Evolutionary conservation across 164 flowering plant genomes (phyloP).

Genomic region (Pachysandra terminalis): DNA sequence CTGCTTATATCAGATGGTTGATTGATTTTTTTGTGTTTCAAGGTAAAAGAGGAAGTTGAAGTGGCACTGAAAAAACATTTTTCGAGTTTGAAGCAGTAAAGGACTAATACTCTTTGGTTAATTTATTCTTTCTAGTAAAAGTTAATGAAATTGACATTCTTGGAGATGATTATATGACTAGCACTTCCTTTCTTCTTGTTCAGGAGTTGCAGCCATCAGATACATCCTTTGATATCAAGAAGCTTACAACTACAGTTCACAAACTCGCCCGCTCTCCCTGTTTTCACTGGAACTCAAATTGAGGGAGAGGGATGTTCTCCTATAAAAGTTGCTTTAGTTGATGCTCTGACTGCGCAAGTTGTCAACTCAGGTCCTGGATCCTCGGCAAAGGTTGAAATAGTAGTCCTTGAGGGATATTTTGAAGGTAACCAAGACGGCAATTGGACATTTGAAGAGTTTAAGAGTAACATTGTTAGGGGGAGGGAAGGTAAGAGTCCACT

Average conservation of each 20-base stretch:
- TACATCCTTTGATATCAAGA: constrained; percentile 27
- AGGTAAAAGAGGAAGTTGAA: constrained; percentile 42
- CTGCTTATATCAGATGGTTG: neutral
- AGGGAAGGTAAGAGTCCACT: constrained; percentile 59
- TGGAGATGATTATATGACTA: constrained; percentile 4
- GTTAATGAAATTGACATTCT: neutral
- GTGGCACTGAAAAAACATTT: constrained; percentile 26
- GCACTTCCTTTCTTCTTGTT: constrained; percentile 4
- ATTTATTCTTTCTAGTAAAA: neutral
- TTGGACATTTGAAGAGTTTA: constrained; percentile 59
- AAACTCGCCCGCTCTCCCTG: constrained; percentile 43
- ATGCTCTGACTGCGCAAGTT: constrained; percentile 34
- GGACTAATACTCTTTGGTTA: neutral
- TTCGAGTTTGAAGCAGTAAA: constrained; percentile 23
- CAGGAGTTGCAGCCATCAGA: constrained; percentile 39
- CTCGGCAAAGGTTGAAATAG: constrained; percentile 47
- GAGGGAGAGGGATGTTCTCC: constrained; percentile 43
- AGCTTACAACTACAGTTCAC: constrained; percentile 42
- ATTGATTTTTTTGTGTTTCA: constrained; percentile 8
- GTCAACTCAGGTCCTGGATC: constrained; percentile 41
- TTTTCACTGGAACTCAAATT: constrained; percentile 56
- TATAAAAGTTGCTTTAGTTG: constrained; percentile 42
- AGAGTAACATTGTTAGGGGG: constrained; percentile 50
- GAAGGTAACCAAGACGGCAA: constrained; percentile 43
- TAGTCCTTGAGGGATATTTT: constrained; percentile 64